Evolutionary conservation across 1,139 yeast genomes (phyloP).

Genomic region (Pichia sp.): DNA sequence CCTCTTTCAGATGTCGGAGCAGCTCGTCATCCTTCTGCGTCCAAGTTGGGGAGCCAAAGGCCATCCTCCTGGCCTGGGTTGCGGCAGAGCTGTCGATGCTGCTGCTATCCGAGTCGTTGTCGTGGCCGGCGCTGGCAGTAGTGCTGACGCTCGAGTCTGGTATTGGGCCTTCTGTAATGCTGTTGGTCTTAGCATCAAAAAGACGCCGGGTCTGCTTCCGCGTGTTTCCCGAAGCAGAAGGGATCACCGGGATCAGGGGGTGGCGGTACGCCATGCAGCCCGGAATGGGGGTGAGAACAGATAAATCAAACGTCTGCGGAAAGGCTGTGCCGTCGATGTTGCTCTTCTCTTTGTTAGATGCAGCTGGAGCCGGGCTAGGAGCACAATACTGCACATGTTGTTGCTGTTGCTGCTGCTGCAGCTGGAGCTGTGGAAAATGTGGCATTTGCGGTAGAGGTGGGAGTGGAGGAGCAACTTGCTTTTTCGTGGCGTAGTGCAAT

Average conservation of each 20-base stretch:
- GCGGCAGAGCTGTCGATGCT: background rate
- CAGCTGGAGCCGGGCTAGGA: background rate
- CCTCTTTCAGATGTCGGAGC: conserved; percentile 63
- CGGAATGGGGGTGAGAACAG: conserved; percentile 10
- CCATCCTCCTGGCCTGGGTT: conserved; percentile 7
- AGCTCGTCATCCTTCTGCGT: conserved; percentile 66
- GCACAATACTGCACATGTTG: background rate
- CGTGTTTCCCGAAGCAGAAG: conserved; percentile 13
- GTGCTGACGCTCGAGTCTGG: background rate
- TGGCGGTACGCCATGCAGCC: conserved; percentile 16
- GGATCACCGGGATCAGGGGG: conserved; percentile 14
- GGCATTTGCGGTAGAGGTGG: background rate
- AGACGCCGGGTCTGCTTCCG: background rate
- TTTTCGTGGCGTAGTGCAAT: background rate
- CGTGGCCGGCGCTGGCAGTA: background rate
- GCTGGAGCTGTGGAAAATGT: background rate
- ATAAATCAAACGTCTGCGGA: conserved; percentile 2
- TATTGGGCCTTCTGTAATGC: background rate
- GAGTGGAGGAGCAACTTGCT: background rate
- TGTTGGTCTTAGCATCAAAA: background rate
- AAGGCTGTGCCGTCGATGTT: background rate
- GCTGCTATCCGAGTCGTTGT: background rate
- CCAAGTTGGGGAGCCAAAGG: conserved; percentile 43
- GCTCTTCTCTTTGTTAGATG: background rate
- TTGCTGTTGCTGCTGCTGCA: background rate